Evolutionary conservation across 2,329 filamentous ascomycete genomes (phyloP).

Genomic region (Fusarium miscanthi): DNA sequence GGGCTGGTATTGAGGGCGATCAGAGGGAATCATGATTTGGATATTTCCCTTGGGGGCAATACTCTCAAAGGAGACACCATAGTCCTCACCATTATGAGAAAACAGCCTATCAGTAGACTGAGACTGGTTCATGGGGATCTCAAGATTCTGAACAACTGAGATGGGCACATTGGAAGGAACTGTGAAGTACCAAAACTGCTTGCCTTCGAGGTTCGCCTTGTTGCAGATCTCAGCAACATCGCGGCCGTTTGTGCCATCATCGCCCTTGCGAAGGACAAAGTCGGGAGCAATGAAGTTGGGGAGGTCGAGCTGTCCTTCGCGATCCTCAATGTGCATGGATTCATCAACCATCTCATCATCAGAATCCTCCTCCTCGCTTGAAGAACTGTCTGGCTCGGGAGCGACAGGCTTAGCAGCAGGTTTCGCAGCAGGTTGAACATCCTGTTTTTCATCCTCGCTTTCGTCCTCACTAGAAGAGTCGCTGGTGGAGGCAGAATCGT

Average conservation of each 20-base stretch:
- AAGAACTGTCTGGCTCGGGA: slow-evolving; percentile 32
- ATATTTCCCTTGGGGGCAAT: slow-evolving; percentile 62
- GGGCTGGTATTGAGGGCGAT: slow-evolving; percentile 64
- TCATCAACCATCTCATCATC: slow-evolving; percentile 52
- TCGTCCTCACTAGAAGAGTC: slow-evolving; percentile 46
- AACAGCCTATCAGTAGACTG: slow-evolving; percentile 65
- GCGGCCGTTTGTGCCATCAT: slow-evolving; percentile 53
- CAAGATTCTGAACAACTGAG: slow-evolving; percentile 71
- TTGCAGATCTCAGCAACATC: slow-evolving; percentile 67
- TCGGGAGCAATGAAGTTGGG: slow-evolving; percentile 61
- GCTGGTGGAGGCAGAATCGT: slow-evolving; percentile 37
- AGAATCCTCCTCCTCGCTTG: slow-evolving; percentile 45
- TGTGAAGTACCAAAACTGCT: slow-evolving; percentile 85
- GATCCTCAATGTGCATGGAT: slow-evolving; percentile 54
- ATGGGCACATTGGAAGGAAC: slow-evolving; percentile 77
- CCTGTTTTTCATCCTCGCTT: slow-evolving; percentile 43
- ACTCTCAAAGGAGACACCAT: slow-evolving; percentile 67
- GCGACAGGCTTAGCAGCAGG: slow-evolving; percentile 29
- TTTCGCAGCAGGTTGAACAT: slow-evolving; percentile 28
- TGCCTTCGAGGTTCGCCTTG: slow-evolving; percentile 70
- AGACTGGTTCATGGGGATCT: slow-evolving; percentile 68
- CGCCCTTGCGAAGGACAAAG: slow-evolving; percentile 64
- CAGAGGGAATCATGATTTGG: slow-evolving; percentile 70
- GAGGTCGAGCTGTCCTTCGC: slow-evolving; percentile 53
- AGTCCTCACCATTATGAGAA: slow-evolving; percentile 72